Evolutionary conservation across 331 rosid species (phyloP).

Genomic region (Cucumis variabilis): DNA sequence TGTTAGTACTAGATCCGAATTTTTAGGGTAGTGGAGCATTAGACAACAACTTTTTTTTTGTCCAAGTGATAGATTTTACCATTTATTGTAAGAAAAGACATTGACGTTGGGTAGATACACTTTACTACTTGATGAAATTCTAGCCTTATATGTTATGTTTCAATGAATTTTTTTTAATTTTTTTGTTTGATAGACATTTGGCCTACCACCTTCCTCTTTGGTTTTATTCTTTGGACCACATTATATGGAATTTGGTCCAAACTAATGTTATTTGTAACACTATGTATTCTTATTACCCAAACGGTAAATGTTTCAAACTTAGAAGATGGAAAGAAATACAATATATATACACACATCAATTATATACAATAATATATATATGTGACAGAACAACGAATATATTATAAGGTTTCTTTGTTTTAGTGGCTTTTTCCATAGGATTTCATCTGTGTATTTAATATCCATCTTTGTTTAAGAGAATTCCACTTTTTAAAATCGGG

Average conservation of each 20-base stretch:
- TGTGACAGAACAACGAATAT: background rate
- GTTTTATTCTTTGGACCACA: background rate
- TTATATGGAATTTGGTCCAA: background rate
- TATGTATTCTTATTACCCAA: too few relatives aligned
- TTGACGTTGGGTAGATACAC: background rate
- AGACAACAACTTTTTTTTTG: background rate
- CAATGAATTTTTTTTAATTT: background rate
- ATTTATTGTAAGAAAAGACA: background rate
- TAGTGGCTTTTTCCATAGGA: too few relatives aligned
- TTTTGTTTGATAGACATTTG: background rate
- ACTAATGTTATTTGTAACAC: background rate
- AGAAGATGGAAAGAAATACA: background rate
- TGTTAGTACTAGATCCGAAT: background rate
- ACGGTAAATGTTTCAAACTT: background rate
- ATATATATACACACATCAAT: too few relatives aligned
- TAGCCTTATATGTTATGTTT: background rate
- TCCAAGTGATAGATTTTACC: background rate
- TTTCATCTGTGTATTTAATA: too few relatives aligned
- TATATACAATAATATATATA: too few relatives aligned
- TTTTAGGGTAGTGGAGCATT: background rate
- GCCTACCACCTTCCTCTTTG: background rate
- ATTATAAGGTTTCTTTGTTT: too few relatives aligned
- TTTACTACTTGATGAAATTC: background rate
- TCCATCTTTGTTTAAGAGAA: too few relatives aligned
- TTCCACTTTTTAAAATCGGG: too few relatives aligned